These are phyloP conservation scores for Myrica gale DNA, from an alignment of 306 rosid species.

Conservation along the genomic window DNA sequence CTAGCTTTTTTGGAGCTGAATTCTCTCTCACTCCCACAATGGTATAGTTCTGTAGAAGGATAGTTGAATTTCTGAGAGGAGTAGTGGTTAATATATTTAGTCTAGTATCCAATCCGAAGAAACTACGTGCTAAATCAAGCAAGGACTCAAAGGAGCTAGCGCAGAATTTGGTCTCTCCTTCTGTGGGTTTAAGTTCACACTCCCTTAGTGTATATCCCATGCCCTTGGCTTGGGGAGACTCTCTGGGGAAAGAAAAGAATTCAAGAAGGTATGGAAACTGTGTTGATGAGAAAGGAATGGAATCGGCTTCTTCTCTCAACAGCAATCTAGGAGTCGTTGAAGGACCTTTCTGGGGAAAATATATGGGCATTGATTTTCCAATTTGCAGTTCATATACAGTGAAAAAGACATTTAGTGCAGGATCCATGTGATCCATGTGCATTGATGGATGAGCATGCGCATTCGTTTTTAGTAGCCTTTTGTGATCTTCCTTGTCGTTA, in stretches of 20 bases:
- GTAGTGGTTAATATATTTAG: slow-evolving; percentile 50
- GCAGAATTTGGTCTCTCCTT: slow-evolving; percentile 67
- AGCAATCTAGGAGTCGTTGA: slow-evolving; percentile 56
- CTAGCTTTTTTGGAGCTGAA: slow-evolving; percentile 47
- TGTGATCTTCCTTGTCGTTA: neutral
- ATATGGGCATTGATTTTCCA: slow-evolving; percentile 54
- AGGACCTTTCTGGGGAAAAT: slow-evolving; percentile 43
- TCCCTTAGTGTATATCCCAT: slow-evolving; percentile 52
- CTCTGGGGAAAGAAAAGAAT: slow-evolving; percentile 49
- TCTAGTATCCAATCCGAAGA: slow-evolving; percentile 40
- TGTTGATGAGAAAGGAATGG: slow-evolving; percentile 58
- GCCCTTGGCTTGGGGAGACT: slow-evolving; percentile 64
- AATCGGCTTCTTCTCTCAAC: slow-evolving; percentile 53
- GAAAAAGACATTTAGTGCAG: neutral
- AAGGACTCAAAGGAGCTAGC: slow-evolving; percentile 62
- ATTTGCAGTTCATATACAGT: neutral
- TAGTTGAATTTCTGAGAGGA: slow-evolving; percentile 33
- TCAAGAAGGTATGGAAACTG: slow-evolving; percentile 46
- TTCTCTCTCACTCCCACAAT: slow-evolving; percentile 35
- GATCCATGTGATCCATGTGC: neutral
- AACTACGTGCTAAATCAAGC: slow-evolving; percentile 41
- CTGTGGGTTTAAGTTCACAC: slow-evolving; percentile 48
- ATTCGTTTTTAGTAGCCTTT: neutral
- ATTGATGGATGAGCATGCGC: neutral
- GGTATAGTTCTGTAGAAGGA: slow-evolving; percentile 61